These are phyloP conservation scores for Planoprotostelium fungivorum DNA, from an alignment of 78 protist species.

Conservation along the genomic window DNA sequence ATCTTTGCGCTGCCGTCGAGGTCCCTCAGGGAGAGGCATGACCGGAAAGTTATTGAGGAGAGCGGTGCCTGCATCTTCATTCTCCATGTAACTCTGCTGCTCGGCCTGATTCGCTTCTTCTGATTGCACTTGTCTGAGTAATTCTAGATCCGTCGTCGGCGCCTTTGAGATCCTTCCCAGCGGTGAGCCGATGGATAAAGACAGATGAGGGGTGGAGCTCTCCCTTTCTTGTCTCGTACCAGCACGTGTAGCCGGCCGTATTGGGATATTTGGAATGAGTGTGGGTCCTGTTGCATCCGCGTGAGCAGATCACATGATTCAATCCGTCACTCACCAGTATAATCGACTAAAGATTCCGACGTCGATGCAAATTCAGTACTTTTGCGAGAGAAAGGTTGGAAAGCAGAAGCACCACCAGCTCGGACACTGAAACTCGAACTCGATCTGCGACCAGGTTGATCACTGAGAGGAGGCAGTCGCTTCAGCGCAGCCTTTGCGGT, in stretches of 20 bases:
- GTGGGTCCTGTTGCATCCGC: too few species aligned
- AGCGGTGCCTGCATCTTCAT: neutral
- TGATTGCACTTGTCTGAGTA: neutral
- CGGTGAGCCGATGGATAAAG: neutral
- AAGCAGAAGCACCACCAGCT: neutral
- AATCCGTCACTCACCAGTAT: neutral
- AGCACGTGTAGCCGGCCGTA: neutral
- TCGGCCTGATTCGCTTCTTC: neutral
- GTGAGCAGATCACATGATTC: neutral
- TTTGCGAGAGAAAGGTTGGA: neutral
- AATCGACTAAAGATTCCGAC: neutral
- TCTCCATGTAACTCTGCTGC: neutral
- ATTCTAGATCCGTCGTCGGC: neutral
- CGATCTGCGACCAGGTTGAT: neutral
- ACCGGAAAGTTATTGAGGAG: neutral
- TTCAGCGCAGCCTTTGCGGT: neutral
- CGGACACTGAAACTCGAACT: too few species aligned
- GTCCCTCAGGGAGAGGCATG: neutral
- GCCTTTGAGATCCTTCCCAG: too few species aligned
- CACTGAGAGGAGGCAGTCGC: neutral
- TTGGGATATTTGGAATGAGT: neutral
- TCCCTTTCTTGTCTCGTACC: too few species aligned
- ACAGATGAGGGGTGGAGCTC: neutral
- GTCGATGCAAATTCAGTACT: neutral
- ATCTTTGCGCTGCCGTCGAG: neutral